Conservation (phyloP, 169 alveolate species). For the Plasmodium adleri region DNA sequence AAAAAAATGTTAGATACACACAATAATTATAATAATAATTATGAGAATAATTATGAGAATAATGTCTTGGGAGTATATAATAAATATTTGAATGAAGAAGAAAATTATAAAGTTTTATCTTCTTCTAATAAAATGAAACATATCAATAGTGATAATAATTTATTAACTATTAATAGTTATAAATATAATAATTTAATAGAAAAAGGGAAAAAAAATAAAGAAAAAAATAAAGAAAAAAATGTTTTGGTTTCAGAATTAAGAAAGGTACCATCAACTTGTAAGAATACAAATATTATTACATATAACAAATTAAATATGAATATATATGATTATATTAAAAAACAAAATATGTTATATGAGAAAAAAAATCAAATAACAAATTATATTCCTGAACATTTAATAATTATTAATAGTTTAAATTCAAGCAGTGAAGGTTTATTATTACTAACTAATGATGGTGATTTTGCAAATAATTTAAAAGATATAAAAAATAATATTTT, state of each 20-base stretch:
- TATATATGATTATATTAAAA: slow-evolving; percentile 34
- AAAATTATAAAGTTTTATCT: background rate
- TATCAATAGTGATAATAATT: background rate
- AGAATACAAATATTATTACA: too few relatives aligned
- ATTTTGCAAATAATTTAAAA: slow-evolving; percentile 62
- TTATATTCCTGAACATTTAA: slow-evolving; percentile 50
- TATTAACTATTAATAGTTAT: background rate
- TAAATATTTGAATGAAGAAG: background rate
- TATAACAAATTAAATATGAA: slow-evolving; percentile 8
- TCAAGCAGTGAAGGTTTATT: slow-evolving; percentile 45
- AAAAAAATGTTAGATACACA: background rate
- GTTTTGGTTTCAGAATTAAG: background rate
- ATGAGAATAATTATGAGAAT: background rate
- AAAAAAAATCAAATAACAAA: slow-evolving; percentile 29
- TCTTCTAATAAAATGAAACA: background rate
- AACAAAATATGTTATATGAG: slow-evolving; percentile 39
- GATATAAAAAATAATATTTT: slow-evolving; percentile 43
- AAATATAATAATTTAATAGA: background rate
- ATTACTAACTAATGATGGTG: slow-evolving; percentile 68
- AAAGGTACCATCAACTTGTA: background rate
- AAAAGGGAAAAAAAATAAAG: background rate
- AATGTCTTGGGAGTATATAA: background rate
- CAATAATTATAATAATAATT: too few relatives aligned
- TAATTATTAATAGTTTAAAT: slow-evolving; percentile 44
- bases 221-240: background rate